A percentile compares a stretch with the other conserved stretches of the same genome.
Evolutionary conservation across 2,329 filamentous ascomycete genomes (phyloP).

Genomic region (Alternaria hordeiaustralica): DNA sequence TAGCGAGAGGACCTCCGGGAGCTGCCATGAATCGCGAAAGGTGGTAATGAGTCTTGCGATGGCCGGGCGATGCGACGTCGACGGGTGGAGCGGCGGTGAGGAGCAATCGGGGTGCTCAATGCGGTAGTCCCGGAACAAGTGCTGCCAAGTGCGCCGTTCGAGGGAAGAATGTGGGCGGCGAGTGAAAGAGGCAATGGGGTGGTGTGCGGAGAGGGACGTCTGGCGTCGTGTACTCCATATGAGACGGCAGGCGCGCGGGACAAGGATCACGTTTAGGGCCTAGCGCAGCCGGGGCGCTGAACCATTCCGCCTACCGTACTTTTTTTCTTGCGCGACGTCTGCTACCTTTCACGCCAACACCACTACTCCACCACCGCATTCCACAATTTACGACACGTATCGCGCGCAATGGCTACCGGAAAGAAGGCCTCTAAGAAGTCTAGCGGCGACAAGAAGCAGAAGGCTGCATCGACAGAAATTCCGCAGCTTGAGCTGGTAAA

Average conservation of each 20-base stretch:
- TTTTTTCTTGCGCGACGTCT: slow-evolving; percentile 27
- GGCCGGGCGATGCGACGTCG: slow-evolving; percentile 11
- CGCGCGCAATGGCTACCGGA: slow-evolving; percentile 35
- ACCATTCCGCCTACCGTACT: slow-evolving; percentile 22
- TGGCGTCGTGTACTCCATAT: slow-evolving; percentile 26
- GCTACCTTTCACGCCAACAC: slow-evolving; percentile 9
- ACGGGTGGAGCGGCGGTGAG: slow-evolving; percentile 8
- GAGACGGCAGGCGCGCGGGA: slow-evolving; percentile 26
- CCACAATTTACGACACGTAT: slow-evolving; percentile 8
- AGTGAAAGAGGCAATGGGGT: slow-evolving; percentile 14
- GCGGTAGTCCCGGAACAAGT: neutral
- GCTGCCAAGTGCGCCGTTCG: slow-evolving; percentile 2
- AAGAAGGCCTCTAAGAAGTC: slow-evolving; percentile 26
- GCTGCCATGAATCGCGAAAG: slow-evolving; percentile 31
- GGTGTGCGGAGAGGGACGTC: slow-evolving; percentile 24
- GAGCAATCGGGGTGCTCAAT: neutral
- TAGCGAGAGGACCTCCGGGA: slow-evolving; percentile 16
- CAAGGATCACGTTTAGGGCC: slow-evolving; percentile 14
- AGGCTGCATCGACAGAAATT: slow-evolving; percentile 5
- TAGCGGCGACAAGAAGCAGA: slow-evolving; percentile 27
- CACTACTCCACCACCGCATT: neutral
- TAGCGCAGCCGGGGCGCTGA: slow-evolving; percentile 22
- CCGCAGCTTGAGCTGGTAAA: slow-evolving; percentile 40
- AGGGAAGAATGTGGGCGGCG: slow-evolving; percentile 8
- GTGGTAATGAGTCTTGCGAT: slow-evolving; percentile 19